Evolutionary conservation across 1,284 basidiomycete species (phyloP).

Genomic region (Ganoderma sinense): DNA sequence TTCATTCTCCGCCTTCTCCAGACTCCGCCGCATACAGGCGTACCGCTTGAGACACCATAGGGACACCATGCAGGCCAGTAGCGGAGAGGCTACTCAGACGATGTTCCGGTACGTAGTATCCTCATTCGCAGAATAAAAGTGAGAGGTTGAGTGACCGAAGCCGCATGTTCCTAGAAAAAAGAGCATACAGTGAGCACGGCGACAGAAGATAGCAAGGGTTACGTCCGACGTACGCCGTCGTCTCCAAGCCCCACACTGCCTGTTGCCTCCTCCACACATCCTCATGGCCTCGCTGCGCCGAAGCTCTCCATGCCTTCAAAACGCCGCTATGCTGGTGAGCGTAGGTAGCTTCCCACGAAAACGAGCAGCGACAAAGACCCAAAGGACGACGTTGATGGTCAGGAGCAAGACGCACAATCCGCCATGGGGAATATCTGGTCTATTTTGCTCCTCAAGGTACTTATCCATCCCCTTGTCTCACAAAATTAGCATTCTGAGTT

Average conservation of each 20-base stretch:
- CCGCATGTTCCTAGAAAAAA: neutral
- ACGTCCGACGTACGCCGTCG: neutral
- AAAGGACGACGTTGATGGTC: neutral
- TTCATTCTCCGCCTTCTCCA: neutral
- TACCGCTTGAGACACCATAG: neutral
- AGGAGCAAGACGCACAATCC: neutral
- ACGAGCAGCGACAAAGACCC: neutral
- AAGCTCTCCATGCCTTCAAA: conserved; percentile 1
- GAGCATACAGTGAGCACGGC: neutral
- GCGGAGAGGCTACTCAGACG: neutral
- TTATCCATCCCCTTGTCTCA: conserved; percentile 7
- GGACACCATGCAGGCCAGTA: neutral
- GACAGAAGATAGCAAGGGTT: neutral
- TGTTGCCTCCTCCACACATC: conserved; percentile 4
- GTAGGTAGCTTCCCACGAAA: neutral
- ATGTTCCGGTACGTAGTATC: conserved; percentile 6
- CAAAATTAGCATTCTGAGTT: conserved; percentile 26
- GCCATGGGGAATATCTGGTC: conserved; percentile 24
- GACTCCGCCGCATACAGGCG: neutral
- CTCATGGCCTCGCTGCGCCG: neutral
- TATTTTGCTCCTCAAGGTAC: conserved; percentile 24
- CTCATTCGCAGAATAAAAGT: neutral
- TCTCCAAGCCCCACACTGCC: neutral
- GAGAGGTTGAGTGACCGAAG: neutral
- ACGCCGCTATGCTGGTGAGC: neutral